Evolutionary conservation across 805 yeast genomes (phyloP).

Genomic region (Kodamaea sagamina): DNA sequence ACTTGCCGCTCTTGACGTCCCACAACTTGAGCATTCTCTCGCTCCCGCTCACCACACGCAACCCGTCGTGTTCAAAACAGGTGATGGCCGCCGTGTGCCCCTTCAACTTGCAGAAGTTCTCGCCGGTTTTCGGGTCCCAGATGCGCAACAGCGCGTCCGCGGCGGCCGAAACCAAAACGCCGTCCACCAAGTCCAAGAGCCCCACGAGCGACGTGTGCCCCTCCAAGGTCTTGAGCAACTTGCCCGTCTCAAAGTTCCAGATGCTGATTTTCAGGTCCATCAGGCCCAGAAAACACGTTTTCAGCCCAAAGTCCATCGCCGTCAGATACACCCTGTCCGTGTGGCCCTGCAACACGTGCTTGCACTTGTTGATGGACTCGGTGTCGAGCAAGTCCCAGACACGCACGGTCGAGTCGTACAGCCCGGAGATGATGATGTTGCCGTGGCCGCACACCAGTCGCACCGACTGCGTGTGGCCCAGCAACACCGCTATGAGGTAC

Average conservation of each 20-base stretch:
- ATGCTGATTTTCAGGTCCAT: conserved; percentile 86
- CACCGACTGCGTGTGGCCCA: conserved; percentile 69
- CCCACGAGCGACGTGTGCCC: conserved; percentile 95
- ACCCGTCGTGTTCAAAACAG: conserved; percentile 87
- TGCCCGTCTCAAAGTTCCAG: conserved; percentile 85
- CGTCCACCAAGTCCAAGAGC: conserved; percentile 71
- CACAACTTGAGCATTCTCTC: conserved; percentile 85
- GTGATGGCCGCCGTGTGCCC: conserved; percentile 90
- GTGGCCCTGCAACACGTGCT: conserved; percentile 78
- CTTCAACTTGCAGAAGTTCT: conserved; percentile 64
- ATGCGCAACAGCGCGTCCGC: conserved; percentile 90
- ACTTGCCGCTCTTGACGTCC: conserved; percentile 76
- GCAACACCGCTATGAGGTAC: conserved; percentile 64
- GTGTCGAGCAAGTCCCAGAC: conserved; percentile 83
- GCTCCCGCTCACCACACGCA: conserved; percentile 84
- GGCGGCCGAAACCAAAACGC: conserved; percentile 86
- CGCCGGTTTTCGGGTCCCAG: conserved; percentile 86
- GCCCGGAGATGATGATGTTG: conserved; percentile 80
- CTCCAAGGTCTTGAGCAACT: conserved; percentile 64
- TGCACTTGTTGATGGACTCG: conserved; percentile 53
- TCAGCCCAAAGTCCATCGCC: conserved; percentile 71
- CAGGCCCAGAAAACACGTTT: conserved; percentile 86
- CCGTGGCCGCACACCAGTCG: conserved; percentile 88
- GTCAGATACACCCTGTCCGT: conserved; percentile 87
- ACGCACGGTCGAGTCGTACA: conserved; percentile 85